These are phyloP conservation scores for Claviceps sorghi DNA, from an alignment of 2,329 filamentous ascomycete species.

Conservation along the genomic window DNA sequence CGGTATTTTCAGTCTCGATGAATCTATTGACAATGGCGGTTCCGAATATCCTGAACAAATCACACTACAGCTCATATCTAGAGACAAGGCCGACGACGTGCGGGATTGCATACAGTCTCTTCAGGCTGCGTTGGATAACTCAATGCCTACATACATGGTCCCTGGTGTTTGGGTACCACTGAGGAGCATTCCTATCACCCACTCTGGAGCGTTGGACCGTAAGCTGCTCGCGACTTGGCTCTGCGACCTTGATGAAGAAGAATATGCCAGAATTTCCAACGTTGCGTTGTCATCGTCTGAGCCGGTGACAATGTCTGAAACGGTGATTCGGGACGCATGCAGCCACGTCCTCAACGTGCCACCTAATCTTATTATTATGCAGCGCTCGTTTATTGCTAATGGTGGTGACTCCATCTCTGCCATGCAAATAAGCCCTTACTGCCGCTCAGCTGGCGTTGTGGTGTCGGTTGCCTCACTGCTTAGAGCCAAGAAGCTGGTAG, in stretches of 20 bases:
- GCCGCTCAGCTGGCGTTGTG: background rate
- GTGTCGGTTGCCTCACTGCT: slow-evolving; percentile 1
- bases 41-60: background rate
- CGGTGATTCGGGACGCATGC: slow-evolving; percentile 3
- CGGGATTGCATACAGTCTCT: background rate
- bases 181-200: background rate
- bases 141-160: background rate
- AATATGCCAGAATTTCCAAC: background rate
- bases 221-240: background rate
- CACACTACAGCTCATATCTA: background rate
- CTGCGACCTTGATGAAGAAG: background rate
- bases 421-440: slow-evolving; percentile 3
- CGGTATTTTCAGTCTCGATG: slow-evolving; percentile 4
- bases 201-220: background rate
- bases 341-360: slow-evolving; percentile 4
- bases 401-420: slow-evolving; percentile 7
- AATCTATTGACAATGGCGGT: background rate
- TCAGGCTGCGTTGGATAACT: background rate
- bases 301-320: slow-evolving; percentile 2
- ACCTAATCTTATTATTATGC: slow-evolving; percentile 1
- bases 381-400: slow-evolving; percentile 6
- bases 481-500: background rate
- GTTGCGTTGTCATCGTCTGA: background rate
- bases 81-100: background rate
- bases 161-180: background rate